Base-by-base conservation (phyloP, 2,329 filamentous ascomycete species). In the Botrytis squamosa region DNA sequence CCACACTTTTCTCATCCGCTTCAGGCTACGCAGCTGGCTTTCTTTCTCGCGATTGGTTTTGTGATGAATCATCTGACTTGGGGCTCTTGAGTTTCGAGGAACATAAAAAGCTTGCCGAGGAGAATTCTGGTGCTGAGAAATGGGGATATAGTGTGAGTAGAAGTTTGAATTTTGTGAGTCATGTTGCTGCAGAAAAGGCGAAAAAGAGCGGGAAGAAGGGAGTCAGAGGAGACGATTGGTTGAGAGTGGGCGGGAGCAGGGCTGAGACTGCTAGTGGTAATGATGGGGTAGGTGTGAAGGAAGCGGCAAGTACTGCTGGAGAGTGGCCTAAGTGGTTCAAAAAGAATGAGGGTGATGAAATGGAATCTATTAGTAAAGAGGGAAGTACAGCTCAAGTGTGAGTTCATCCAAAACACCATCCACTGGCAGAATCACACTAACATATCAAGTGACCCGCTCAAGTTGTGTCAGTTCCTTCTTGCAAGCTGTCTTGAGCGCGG, bases 1-100 rank as follows among this genome's bases (percentile, higher is more conserved):
- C 85, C 0, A 81, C 88, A 75, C 85, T 95, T 46, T 93, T 95
- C 81, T 86, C 88, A 18, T 93, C 90, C 44, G 92, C 93, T 0
- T 94, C 91, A 3, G 92, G 93, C 1, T 90, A 88, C 76, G 91
- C 92, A 0, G 93, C 87, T 29, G 92, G 93, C 0, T 95, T 95
- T 79, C 80, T 95, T n/a, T 65, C 73, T 60, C 57, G 57, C 20
- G 73, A 74, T 57, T 74, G 70, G 73, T 74, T 74, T 42, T 20
- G 70, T 12, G 84, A 88, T 0, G 84, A 86, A 1, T 83, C 89
- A 9, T 84, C 88, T 0, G 83, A 85, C 0, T 85, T 95, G 1
- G 92, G 89, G 12, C 86, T 85, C 0, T 84, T 95, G 20, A 93
- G 90, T 59, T 95, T 92, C 79, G 85, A 86, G 7, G 85, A 94